Evolutionary conservation across 129 eudicot species (phyloP).

Genomic region (Dittrichia graveolens): DNA sequence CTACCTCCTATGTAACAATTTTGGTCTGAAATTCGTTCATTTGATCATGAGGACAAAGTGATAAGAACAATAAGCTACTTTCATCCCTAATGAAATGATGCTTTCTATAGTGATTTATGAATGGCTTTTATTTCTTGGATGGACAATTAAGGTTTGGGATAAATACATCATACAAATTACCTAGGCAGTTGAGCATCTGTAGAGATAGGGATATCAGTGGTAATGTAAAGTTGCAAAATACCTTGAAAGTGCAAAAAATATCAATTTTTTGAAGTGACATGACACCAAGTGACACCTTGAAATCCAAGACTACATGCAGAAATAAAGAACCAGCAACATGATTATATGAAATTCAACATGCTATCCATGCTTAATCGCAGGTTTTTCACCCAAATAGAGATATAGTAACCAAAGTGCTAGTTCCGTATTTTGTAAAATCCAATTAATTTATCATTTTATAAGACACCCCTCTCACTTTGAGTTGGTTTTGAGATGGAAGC

Average conservation of each 20-base stretch:
- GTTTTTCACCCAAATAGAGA: neutral
- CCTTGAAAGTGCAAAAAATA: neutral
- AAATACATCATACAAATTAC: neutral
- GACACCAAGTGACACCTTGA: neutral
- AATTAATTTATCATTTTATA: too few species aligned
- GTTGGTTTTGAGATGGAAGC: too few species aligned
- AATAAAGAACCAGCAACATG: neutral
- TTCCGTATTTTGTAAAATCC: too few species aligned
- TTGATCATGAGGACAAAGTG: neutral
- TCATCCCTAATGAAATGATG: neutral
- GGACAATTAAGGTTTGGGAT: neutral
- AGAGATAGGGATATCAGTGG: neutral
- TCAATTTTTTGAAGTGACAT: neutral
- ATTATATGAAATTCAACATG: neutral
- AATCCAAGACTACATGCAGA: neutral
- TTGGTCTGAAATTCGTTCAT: neutral
- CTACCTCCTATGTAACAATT: neutral
- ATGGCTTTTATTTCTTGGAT: neutral
- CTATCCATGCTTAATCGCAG: neutral
- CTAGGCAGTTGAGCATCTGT: slow-evolving; percentile 3
- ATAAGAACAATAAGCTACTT: neutral
- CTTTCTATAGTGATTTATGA: neutral
- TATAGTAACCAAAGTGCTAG: neutral
- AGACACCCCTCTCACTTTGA: too few species aligned
- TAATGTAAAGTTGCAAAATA: neutral